Conservation (phyloP, 2,329 filamentous ascomycete species). For the Dactylellina drechsleri region DNA sequence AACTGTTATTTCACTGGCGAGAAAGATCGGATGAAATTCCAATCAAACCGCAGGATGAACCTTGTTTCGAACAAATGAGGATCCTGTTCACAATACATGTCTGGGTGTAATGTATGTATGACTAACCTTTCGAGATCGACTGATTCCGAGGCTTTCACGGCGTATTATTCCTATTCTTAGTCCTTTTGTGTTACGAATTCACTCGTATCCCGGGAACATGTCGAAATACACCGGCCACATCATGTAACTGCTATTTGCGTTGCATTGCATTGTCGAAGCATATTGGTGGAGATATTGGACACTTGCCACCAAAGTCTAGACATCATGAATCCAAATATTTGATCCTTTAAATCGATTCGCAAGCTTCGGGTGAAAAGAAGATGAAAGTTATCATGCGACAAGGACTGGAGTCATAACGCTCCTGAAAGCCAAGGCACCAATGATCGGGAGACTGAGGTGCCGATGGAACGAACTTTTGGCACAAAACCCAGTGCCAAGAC, state of each 20-base stretch:
- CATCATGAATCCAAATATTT: too few species aligned
- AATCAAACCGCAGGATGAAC: constrained; percentile 28
- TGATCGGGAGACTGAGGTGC: constrained; percentile 2
- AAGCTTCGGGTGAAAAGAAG: neutral
- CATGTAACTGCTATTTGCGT: constrained; percentile 22
- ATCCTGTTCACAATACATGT: constrained; percentile 25
- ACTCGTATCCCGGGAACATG: constrained; percentile 16
- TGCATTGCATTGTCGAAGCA: constrained; percentile 7
- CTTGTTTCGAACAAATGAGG: constrained; percentile 38
- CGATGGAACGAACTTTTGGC: constrained; percentile 5
- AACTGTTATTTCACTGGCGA: constrained; percentile 28
- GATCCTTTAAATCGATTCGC: constrained; percentile 2
- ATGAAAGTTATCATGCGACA: constrained; percentile 28
- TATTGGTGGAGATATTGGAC: too few species aligned
- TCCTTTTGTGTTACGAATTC: constrained; percentile 34
- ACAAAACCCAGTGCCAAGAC: neutral
- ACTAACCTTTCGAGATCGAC: constrained; percentile 23
- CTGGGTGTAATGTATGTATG: neutral
- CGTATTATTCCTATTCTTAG: constrained; percentile 22
- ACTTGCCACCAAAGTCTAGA: too few species aligned
- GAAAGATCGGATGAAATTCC: constrained; percentile 53
- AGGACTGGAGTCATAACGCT: constrained; percentile 15
- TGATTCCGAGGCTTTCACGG: constrained; percentile 31
- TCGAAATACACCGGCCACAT: neutral
- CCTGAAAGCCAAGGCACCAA: constrained; percentile 3